Evolutionary conservation across 306 rosid species (phyloP).

Genomic region (Lupinus albus): DNA sequence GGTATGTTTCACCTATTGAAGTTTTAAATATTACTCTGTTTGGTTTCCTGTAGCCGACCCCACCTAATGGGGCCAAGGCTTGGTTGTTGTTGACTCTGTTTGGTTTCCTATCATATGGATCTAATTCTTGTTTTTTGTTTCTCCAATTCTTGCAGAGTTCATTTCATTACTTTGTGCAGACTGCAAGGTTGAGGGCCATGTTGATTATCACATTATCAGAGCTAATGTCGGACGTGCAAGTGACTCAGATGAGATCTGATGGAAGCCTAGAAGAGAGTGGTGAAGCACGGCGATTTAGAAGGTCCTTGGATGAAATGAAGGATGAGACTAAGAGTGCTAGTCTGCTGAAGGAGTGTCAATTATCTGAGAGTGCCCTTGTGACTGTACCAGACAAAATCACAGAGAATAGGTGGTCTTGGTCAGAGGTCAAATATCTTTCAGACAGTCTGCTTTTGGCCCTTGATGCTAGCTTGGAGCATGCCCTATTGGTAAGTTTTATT

Average conservation of each 20-base stretch:
- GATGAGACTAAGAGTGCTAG: slow-evolving; percentile 69
- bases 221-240: slow-evolving; percentile 99
- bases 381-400: slow-evolving; percentile 68
- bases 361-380: slow-evolving; percentile 68
- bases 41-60: no score
- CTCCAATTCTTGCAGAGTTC: slow-evolving; percentile 75
- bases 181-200: slow-evolving; percentile 97
- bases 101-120: slow-evolving; percentile 29
- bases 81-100: no score
- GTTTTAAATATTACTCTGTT: slow-evolving; percentile 18
- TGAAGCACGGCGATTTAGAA: slow-evolving; percentile 86
- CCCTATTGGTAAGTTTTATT: slow-evolving; percentile 71
- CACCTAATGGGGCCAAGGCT: no score
- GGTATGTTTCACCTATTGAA: slow-evolving; percentile 58
- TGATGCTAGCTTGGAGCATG: slow-evolving; percentile 96
- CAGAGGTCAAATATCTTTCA: slow-evolving; percentile 82
- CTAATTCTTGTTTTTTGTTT: slow-evolving; percentile 31
- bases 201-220: slow-evolving; percentile 92
- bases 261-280: slow-evolving; percentile 98
- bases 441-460: slow-evolving; percentile 91
- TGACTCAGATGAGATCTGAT: slow-evolving; percentile 95
- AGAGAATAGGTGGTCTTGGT: slow-evolving; percentile 92
- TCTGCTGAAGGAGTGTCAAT: slow-evolving; percentile 76
- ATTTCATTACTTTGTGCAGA: slow-evolving; percentile 82
- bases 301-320: slow-evolving; percentile 79